Percentiles rank a stretch among this genome's conserved stretches.
These are phyloP conservation scores for Paecilomyces sp. DNA, from an alignment of 2,329 filamentous ascomycete species.

Conservation along the genomic window DNA sequence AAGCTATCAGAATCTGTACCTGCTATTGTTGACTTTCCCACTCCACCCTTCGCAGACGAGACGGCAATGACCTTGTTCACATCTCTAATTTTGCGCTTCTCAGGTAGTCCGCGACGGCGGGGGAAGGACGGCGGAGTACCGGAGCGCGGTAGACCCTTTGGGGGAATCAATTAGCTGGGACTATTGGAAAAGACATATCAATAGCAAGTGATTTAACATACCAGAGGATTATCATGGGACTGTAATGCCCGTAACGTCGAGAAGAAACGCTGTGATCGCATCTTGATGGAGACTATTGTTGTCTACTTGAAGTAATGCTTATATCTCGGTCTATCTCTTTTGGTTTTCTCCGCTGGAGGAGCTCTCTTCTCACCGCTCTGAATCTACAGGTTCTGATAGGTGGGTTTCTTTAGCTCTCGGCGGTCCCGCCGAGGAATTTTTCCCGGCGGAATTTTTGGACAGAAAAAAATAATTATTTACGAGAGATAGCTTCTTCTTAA, in stretches of 20 bases:
- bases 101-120: constrained; percentile 71
- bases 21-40: constrained; percentile 91
- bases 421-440: constrained; percentile 5
- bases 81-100: constrained; percentile 70
- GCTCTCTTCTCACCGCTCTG: constrained; percentile 3
- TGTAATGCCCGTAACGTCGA: constrained; percentile 48
- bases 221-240: constrained; percentile 79
- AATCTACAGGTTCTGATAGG: constrained; percentile 1
- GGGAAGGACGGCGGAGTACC: constrained; percentile 61
- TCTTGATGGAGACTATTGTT: not conserved
- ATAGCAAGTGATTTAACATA: constrained; percentile 31
- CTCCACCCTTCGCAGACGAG: constrained; percentile 94
- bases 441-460: constrained; percentile 6
- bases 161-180: constrained; percentile 1
- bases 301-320: not conserved
- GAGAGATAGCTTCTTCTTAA: not conserved
- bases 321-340: not conserved
- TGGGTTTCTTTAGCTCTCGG: not conserved
- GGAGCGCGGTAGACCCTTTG: constrained; percentile 74
- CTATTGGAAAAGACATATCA: not conserved
- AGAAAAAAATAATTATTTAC: constrained; percentile 4
- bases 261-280: constrained; percentile 33
- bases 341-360: not conserved
- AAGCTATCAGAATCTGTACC: constrained; percentile 41
- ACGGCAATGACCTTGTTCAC: constrained; percentile 94